These are phyloP conservation scores for Dendrostoma leiphaemia DNA, from an alignment of 2,329 filamentous ascomycete genomes.

Conservation along the genomic window DNA sequence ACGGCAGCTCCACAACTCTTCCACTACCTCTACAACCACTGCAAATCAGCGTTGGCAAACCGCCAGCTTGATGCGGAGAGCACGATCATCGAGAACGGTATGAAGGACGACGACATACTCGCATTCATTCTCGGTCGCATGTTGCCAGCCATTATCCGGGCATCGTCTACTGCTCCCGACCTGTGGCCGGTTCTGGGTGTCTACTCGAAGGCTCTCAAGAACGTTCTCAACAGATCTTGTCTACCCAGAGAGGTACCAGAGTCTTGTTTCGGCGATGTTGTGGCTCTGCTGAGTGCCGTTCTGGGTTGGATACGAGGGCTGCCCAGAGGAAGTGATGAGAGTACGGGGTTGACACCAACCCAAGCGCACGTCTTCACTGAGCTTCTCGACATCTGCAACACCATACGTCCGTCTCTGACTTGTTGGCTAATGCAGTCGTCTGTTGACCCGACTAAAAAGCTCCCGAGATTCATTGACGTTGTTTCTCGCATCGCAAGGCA, in stretches of 20 bases:
- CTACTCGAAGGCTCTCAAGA: conserved; percentile 43
- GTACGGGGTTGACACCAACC: conserved; percentile 12
- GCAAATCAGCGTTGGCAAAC: conserved; percentile 52
- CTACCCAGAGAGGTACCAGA: conserved; percentile 37
- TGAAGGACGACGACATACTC: conserved; percentile 43
- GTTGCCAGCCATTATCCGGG: conserved; percentile 51
- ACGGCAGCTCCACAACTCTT: conserved; percentile 50
- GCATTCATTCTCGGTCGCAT: conserved; percentile 50
- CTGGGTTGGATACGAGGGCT: conserved; percentile 22
- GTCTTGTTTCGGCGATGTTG: conserved; percentile 31
- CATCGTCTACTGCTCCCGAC: conserved; percentile 31
- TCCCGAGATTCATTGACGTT: neutral
- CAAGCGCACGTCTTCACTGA: conserved; percentile 25
- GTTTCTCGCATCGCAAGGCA: conserved; percentile 8
- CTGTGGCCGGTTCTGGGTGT: conserved; percentile 50
- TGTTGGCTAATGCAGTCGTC: conserved; percentile 14
- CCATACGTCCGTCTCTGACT: conserved; percentile 4
- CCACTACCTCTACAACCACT: conserved; percentile 56
- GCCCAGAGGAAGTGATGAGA: conserved; percentile 5
- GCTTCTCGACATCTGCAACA: conserved; percentile 13
- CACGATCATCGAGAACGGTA: conserved; percentile 44
- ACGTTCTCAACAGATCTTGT: conserved; percentile 32
- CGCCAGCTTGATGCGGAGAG: conserved; percentile 46
- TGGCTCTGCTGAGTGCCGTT: conserved; percentile 30
- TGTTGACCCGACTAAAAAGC: neutral